Evolutionary conservation across 805 yeast genomes (phyloP).

Genomic region (Metschnikowia kunwiensis): DNA sequence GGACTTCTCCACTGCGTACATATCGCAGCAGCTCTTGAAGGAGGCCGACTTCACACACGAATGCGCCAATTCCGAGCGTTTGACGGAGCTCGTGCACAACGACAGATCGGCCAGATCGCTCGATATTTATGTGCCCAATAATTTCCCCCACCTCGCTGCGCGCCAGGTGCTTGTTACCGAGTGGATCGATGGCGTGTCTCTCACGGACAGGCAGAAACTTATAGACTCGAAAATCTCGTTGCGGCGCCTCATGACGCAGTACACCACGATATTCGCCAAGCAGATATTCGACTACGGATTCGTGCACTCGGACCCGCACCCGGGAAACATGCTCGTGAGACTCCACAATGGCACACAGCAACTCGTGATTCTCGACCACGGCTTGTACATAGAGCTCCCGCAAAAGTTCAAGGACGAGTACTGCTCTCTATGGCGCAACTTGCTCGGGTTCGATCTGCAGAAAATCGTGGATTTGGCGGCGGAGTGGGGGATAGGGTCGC

Average conservation of each 20-base stretch:
- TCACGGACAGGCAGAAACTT: constrained; percentile 47
- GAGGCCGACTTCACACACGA: constrained; percentile 66
- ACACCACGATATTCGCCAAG: constrained; percentile 50
- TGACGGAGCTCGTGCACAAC: constrained; percentile 34
- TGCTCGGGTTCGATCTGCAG: constrained; percentile 50
- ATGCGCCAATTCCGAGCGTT: constrained; percentile 45
- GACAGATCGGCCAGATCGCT: constrained; percentile 39
- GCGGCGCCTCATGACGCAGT: constrained; percentile 44
- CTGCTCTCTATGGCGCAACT: constrained; percentile 58
- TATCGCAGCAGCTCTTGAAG: constrained; percentile 52
- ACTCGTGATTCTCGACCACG: constrained; percentile 72
- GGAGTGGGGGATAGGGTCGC: constrained; percentile 68
- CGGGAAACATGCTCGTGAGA: constrained; percentile 69
- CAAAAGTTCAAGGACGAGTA: constrained; percentile 54
- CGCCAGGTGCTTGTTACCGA: constrained; percentile 59
- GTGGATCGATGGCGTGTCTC: constrained; percentile 72
- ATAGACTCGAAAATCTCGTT: constrained; percentile 38
- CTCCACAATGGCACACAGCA: constrained; percentile 42
- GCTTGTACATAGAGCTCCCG: constrained; percentile 57
- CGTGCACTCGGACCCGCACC: constrained; percentile 77
- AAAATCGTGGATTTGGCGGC: constrained; percentile 48
- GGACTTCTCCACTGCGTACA: constrained; percentile 51
- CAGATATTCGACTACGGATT: constrained; percentile 67
- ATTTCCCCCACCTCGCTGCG: constrained; percentile 45
- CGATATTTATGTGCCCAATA: constrained; percentile 56